Percentiles rank a stretch among this genome's conserved stretches.
These are phyloP conservation scores for Fusarium sp. DNA, from an alignment of 2,329 filamentous ascomycete species.

Conservation along the genomic window DNA sequence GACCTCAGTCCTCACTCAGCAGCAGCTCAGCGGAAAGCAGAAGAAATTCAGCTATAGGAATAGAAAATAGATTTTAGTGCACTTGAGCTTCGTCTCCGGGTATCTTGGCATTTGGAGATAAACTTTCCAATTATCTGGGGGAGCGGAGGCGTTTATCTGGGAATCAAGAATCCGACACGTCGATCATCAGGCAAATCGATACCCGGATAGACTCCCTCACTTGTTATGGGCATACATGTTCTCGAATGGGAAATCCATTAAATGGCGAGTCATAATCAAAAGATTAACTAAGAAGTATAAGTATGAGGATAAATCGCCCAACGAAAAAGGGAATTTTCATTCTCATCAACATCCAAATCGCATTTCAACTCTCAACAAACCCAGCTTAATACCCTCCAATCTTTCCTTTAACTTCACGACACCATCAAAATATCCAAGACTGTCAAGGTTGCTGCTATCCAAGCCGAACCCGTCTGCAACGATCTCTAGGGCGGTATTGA, in stretches of 20 bases:
- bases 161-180: not conserved
- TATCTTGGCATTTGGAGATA: not conserved
- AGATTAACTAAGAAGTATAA: not conserved
- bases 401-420: not conserved
- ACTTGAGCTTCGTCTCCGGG: no score
- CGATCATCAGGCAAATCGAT: not conserved
- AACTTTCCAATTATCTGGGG: not conserved
- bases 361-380: no score
- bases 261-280: not conserved
- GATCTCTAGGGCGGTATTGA: conserved; percentile 49
- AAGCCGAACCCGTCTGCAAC: conserved; percentile 43
- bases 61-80: no score
- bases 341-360: not conserved
- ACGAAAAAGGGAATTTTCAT: no score
- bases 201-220: not conserved
- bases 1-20: no score
- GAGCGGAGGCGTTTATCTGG: not conserved
- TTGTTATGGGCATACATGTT: accelerated
- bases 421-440: conserved; percentile 7
- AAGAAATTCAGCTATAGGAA: no score
- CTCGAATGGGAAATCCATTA: not conserved
- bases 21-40: no score
- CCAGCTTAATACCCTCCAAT: no score
- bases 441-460: conserved; percentile 43
- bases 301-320: not conserved